Evolutionary conservation across 2,329 filamentous ascomycete genomes (phyloP), one percentile per base, ranked within the genome.

Genomic region (Madurella fahalii): DNA sequence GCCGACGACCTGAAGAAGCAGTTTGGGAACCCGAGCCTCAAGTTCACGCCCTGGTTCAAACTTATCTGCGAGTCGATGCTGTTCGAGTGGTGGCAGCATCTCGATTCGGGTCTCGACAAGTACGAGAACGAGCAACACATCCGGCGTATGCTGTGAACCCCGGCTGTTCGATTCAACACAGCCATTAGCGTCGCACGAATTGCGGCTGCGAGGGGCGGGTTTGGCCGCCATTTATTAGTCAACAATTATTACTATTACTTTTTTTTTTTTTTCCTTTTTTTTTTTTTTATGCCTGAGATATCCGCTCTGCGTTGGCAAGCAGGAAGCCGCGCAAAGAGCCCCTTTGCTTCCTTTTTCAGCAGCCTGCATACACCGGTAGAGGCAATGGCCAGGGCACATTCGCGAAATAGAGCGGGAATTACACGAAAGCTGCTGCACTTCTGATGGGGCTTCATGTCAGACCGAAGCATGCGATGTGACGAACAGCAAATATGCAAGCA

Each of bases 41-140:
- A 86, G 66, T 97, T 97, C 72, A 99, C 94, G 0, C 94, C 94
- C 1, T 99, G 94, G 94, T 99, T 99, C 79, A 96, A 96, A 80
- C 85, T 99, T 63, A 97, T 99, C 68, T 99, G 94, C 80, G 82
- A 97, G 72, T 91, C 90, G 47, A 92, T 97, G 89, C 82, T 99
- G 41, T 99, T 95, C 66, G 87, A 96, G 72, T 99, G 94, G 94
- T 99, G 94, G 94, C 78, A 85, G 68, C 85, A 89, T 73, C 81
- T 97, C 53, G 86, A 94, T 64, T 77, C 81, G 20, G 89, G 88
- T 9, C 77, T 97, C 63, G 88, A 95, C 57, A 87, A 89, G 74
- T 96, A 93, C 74, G 81, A 84, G 73, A 86, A 90, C 68, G 92
- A 97, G 78, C 83, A 85, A 69, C 79, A 88, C 68, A 96, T 97